Evolutionary conservation across 257 asterid genomes (phyloP), one percentile per base, ranked within the genome.

Genomic region (Scutellaria galericulata): DNA sequence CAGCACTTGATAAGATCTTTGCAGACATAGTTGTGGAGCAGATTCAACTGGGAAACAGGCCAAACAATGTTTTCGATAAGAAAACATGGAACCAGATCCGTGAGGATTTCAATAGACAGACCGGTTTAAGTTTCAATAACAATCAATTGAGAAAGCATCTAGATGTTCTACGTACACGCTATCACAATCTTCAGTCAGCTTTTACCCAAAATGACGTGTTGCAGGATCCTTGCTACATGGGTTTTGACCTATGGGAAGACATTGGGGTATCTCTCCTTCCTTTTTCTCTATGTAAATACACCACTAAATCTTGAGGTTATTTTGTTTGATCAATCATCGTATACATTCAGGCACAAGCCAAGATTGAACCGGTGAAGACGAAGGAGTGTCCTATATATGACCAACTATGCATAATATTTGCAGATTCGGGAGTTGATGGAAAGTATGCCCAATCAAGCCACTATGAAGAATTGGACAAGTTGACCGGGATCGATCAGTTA

Each of bases 401-500:
- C 45, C 96, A 93, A 68, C 69, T 93, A 70, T 84, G 94, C 86
- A 75, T 83, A 9, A 93, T 93, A 80, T 93, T 93, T 82, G 97
- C 92, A 45, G 98, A 91, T 60, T 85, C 94, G 0, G 87, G 92
- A 7, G 94, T 88, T 47, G 94, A 89, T 73, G 98, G 98, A 9
- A 89, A 85, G 81, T 93, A 93, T 61, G 98, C 97, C 9, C 98
- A 91, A 70, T 93, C 98, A 54, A 93, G 98, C 81, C 98, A 93
- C 84, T 93, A 90, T 15, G 92, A 78, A 78, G 96, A 82, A 79
- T 14, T 86, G 70, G 87, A 87, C 75, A 88, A 79, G 44, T 71
- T 87, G 7, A 65, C 65, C 7, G 84, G 69, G 47, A n/a, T 68
- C n/a, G 85, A 81, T 41, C 76, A 69, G 35, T 79, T 77, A 39